phyloP scores from a whole-genome alignment of 2,329 filamentous ascomycete species.

The Lecanosticta acicola region DNA sequence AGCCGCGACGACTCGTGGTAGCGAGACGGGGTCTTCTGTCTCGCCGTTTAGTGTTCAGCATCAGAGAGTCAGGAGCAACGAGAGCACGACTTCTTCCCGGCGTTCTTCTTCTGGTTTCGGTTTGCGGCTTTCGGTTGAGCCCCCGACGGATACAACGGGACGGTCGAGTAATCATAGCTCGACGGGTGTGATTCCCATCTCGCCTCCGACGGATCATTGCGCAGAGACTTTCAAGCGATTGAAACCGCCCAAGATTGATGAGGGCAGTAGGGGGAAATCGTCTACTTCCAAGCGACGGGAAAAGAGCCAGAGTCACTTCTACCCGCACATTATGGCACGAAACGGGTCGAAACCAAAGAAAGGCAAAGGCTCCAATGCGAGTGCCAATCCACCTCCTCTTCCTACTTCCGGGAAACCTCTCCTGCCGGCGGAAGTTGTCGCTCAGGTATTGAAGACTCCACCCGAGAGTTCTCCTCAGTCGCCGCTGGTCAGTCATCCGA shows the following conservation, averaged over 20 bases:
- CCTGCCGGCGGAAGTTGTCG: constrained; percentile 21
- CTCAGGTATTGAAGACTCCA: constrained; percentile 15
- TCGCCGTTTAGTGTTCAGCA: constrained; percentile 3
- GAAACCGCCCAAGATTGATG: constrained; percentile 1
- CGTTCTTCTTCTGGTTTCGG: constrained; percentile 16
- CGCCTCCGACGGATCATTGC: constrained; percentile 23
- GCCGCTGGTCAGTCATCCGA: constrained; percentile 6
- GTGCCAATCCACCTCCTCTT: constrained; percentile 1
- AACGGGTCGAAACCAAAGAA: constrained; percentile 14
- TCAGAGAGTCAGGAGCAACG: constrained; percentile 1
- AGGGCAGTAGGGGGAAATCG: neutral
- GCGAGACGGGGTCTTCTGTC: neutral
- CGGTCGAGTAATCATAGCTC: constrained; percentile 20
- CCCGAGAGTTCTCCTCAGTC: constrained; percentile 9
- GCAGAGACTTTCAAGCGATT: neutral
- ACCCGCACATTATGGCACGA: constrained; percentile 21
- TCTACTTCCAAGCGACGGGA: neutral
- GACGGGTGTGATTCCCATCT: constrained; percentile 31
- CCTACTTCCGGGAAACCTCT: constrained; percentile 19
- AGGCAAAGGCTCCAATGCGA: constrained; percentile 8
- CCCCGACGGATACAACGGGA: neutral
- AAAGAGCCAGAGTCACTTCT: constrained; percentile 11
- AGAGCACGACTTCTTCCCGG: constrained; percentile 4
- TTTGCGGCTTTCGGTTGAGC: constrained; percentile 18
- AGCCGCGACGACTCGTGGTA: neutral